A percentile compares a stretch with the other conserved stretches of the same genome.
Evolutionary conservation across 2,329 filamentous ascomycete species (phyloP).

Genomic region (Samsoniella hepiali): DNA sequence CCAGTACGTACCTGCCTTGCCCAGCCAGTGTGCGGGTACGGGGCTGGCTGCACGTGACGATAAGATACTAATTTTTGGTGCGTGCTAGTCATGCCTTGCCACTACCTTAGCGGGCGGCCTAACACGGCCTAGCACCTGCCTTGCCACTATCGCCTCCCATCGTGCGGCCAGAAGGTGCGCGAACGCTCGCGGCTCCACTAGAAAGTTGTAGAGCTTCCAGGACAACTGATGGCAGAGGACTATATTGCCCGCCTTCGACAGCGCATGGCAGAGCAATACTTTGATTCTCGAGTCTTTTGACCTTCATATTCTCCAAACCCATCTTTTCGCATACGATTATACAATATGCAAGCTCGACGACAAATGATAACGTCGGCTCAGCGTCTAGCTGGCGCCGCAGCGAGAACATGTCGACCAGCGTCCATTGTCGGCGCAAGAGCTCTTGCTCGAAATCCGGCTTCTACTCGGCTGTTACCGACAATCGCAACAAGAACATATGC

Average conservation of each 20-base stretch:
- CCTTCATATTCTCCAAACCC: neutral
- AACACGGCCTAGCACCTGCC: neutral
- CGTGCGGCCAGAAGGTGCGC: slow-evolving; percentile 37
- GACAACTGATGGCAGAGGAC: slow-evolving; percentile 6
- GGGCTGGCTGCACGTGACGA: slow-evolving; percentile 38
- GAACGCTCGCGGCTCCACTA: slow-evolving; percentile 33
- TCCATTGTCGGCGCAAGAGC: slow-evolving; percentile 23
- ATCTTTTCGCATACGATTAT: neutral
- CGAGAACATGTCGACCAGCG: slow-evolving; percentile 30
- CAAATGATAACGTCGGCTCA: slow-evolving; percentile 39
- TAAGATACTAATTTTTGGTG: slow-evolving; percentile 23
- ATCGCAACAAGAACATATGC: slow-evolving; percentile 53
- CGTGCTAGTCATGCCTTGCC: neutral
- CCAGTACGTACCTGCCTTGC: slow-evolving; percentile 20
- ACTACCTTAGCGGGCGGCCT: neutral
- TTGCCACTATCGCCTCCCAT: slow-evolving; percentile 9
- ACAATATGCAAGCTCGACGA: slow-evolving; percentile 41
- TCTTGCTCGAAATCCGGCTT: slow-evolving; percentile 17
- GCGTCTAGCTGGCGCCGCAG: slow-evolving; percentile 34
- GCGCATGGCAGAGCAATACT: neutral
- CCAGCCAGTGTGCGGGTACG: slow-evolving; percentile 27
- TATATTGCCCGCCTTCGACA: slow-evolving; percentile 12
- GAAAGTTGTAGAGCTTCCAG: slow-evolving; percentile 27
- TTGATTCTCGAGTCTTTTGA: neutral
- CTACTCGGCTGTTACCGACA: slow-evolving; percentile 36